Base-by-base conservation (phyloP, 371 early-diverging fungal species). In the Mortierella sp. region DNA sequence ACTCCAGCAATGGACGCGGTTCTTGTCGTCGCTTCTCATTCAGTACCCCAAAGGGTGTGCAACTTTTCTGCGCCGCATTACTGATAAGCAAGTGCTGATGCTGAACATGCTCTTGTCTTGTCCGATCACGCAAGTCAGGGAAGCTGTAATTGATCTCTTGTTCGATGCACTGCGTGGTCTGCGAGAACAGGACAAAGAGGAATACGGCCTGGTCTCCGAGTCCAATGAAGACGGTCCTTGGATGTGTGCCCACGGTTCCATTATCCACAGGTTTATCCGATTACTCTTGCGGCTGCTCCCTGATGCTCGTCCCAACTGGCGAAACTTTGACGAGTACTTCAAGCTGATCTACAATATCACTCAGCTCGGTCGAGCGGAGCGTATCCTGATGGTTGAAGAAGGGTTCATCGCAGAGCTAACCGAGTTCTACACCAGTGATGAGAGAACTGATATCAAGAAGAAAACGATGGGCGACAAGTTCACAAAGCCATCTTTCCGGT, bases 311-410 rank as follows among this genome's bases (percentile, higher is more conserved):
- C 16, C 39, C 3, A 78, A 74, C 58, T 82, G 82, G 82, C 63
- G 83, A 0, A 71, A 82, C 41, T 82, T 82, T 73, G 82, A 82
- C 29, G 78, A 82, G 51, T 82, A 73, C 57, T 82, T 83, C 61
- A 79, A 59, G 34, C 50, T 82, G 46, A 57, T 82, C 44, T 79
- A 76, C 45, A 83, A 87, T 50, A 76, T 89, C 17, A 77, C 88
- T 0, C 83, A 85, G 53, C 85, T 86, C 44, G 90, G 90, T 21
- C 74, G 87, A 24, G 82, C 86, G 2, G 88, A 89, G 41, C 52
- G 70, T 13, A 45, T 51, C 14, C 29, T 64, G 27, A 80, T 82
- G 78, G 64, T 71, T 19, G 57, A 60, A 8, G 59, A 65, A 17
- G 72, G 78, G 29, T 64, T 74, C 7, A 29, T 82, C 13, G 51